Conservation (phyloP, 2,329 filamentous ascomycete genomes). For the Botrytis fabae region DNA sequence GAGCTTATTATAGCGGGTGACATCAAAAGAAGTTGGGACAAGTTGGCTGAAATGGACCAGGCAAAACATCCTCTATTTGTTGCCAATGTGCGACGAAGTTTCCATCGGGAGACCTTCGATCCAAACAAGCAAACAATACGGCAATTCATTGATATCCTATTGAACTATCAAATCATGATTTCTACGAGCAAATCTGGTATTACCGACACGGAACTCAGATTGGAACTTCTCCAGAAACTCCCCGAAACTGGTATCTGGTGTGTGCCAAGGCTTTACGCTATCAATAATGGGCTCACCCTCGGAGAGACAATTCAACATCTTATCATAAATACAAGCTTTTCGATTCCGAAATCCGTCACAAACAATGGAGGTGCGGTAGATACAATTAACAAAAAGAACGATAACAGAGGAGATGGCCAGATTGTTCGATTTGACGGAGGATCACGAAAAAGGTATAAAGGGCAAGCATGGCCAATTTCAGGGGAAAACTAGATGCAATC, state of each 20-base stretch:
- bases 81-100: not conserved
- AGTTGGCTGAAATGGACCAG: not conserved
- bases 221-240: not conserved
- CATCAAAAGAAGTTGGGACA: not conserved
- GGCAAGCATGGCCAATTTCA: rapidly evolving
- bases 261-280: rapidly evolving
- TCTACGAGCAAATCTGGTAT: not conserved
- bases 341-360: not conserved
- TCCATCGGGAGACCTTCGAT: not conserved
- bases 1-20: not conserved
- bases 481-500: not conserved
- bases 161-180: not conserved
- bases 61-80: not conserved
- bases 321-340: not conserved
- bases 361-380: not conserved
- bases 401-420: not conserved
- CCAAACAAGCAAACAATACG: not conserved
- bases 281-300: rapidly evolving
- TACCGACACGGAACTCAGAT: not conserved
- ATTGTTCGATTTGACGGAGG: not conserved
- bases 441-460: not conserved
- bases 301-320: not conserved
- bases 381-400: not conserved
- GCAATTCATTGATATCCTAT: not conserved
- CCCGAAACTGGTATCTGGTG: not conserved